Conservation (phyloP, 202 grass and related monocot species). For the Digitaria exilis region DNA sequence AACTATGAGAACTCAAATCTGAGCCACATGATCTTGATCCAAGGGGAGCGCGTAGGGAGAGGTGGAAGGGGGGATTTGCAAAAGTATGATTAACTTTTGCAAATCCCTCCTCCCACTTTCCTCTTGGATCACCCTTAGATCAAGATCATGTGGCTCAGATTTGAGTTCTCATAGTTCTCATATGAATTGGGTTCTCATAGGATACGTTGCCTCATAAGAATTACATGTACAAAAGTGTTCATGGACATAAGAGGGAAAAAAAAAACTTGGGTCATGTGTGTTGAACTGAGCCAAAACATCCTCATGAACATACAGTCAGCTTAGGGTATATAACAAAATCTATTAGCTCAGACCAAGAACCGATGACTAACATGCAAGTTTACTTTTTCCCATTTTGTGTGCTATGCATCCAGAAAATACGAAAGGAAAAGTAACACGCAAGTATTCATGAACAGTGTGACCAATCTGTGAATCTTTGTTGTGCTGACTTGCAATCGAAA, state of each 20-base stretch:
- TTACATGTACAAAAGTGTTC: neutral
- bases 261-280: neutral
- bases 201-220: too few relatives aligned
- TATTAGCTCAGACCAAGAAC: neutral
- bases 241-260: neutral
- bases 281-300: neutral
- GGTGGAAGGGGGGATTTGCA: too few relatives aligned
- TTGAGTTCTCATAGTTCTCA: too few relatives aligned
- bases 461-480: neutral
- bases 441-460: neutral
- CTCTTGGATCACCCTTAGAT: too few relatives aligned
- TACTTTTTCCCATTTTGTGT: neutral
- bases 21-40: too few relatives aligned
- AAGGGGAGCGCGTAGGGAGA: too few relatives aligned
- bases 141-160: too few relatives aligned
- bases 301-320: neutral
- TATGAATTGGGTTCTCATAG: too few relatives aligned
- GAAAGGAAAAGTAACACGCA: neutral
- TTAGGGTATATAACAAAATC: neutral
- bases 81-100: too few relatives aligned
- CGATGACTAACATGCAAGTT: neutral
- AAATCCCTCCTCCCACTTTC: too few relatives aligned
- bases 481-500: neutral
- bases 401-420: neutral
- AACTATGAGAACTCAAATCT: too few relatives aligned